A percentile compares a stretch with the other conserved stretches of the same genome.
These are phyloP conservation scores for Penicillium pancosmium DNA, from an alignment of 495 filamentous ascomycete genomes.

Conservation along the genomic window DNA sequence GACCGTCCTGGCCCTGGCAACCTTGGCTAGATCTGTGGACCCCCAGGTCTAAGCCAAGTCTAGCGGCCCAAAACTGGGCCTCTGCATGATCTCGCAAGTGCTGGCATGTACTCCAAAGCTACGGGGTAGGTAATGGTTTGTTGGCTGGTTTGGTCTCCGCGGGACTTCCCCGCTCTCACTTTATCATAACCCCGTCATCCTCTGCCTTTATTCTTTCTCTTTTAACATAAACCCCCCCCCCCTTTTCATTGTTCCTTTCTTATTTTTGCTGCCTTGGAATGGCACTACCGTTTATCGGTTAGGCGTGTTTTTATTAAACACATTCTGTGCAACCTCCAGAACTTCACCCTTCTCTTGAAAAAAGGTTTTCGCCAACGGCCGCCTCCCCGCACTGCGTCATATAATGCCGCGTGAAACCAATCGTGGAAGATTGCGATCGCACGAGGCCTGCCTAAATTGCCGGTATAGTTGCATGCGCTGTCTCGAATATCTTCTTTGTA, in stretches of 20 bases:
- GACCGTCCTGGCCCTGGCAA: conserved; percentile 5
- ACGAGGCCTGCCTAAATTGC: conserved; percentile 51
- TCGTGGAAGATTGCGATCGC: conserved; percentile 47
- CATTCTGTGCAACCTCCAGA: neutral
- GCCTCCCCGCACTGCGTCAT: conserved; percentile 4
- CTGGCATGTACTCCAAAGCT: neutral
- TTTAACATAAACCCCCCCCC: neutral
- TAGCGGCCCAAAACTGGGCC: conserved; percentile 5
- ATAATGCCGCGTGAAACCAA: conserved; percentile 39
- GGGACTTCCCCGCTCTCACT: conserved; percentile 5
- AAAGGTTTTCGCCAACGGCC: neutral
- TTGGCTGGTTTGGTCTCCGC: neutral
- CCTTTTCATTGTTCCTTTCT: conserved; percentile 2
- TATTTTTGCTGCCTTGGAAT: neutral
- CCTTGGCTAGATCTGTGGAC: neutral
- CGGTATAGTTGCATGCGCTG: conserved; percentile 23
- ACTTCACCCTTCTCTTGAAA: neutral
- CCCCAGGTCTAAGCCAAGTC: conserved; percentile 2
- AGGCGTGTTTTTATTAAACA: neutral
- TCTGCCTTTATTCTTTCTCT: neutral
- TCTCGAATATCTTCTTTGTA: neutral
- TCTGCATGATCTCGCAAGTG: conserved; percentile 4
- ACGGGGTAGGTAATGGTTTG: neutral
- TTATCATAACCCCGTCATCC: conserved; percentile 16
- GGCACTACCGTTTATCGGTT: neutral